Conservation (phyloP, 2,329 filamentous ascomycete species). For the Hyphodiscus sp. region DNA sequence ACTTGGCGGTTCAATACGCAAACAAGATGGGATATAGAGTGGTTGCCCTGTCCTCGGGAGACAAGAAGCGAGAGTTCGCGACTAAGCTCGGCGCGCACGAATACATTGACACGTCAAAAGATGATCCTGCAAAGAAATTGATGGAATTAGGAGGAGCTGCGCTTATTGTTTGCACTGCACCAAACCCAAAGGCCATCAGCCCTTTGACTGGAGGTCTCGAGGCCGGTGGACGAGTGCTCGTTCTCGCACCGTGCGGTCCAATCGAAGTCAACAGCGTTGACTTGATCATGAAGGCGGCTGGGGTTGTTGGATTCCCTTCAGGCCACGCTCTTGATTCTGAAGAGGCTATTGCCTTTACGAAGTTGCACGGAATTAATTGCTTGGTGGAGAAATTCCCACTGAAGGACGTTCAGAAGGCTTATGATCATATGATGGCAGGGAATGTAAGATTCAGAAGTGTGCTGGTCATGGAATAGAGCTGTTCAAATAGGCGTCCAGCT, state of each 20-base stretch:
- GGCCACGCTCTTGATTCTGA: slow-evolving; percentile 58
- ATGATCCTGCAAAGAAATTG: slow-evolving; percentile 43
- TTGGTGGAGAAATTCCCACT: slow-evolving; percentile 60
- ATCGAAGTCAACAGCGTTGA: slow-evolving; percentile 38
- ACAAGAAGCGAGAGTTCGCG: slow-evolving; percentile 63
- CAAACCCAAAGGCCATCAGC: slow-evolving; percentile 48
- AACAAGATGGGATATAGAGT: slow-evolving; percentile 70
- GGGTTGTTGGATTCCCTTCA: slow-evolving; percentile 57
- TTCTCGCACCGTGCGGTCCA: slow-evolving; percentile 46
- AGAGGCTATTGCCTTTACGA: slow-evolving; percentile 61
- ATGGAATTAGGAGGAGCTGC: slow-evolving; percentile 54
- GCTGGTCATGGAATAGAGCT: slow-evolving; percentile 13
- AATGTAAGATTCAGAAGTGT: slow-evolving; percentile 26
- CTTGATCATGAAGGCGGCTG: slow-evolving; percentile 46
- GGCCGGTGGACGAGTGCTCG: slow-evolving; percentile 49
- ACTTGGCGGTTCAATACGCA: slow-evolving; percentile 67
- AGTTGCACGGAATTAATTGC: slow-evolving; percentile 54
- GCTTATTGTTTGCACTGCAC: slow-evolving; percentile 57
- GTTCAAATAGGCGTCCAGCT: too few relatives aligned
- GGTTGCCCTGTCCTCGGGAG: slow-evolving; percentile 59
- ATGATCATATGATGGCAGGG: slow-evolving; percentile 25
- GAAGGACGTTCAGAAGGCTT: slow-evolving; percentile 33
- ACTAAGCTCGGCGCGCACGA: slow-evolving; percentile 52
- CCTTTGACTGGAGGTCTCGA: slow-evolving; percentile 48
- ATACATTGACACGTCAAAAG: slow-evolving; percentile 50